phyloP scores from a whole-genome alignment of 176 grass and related monocot species.

The Aegilops sharonensis region DNA sequence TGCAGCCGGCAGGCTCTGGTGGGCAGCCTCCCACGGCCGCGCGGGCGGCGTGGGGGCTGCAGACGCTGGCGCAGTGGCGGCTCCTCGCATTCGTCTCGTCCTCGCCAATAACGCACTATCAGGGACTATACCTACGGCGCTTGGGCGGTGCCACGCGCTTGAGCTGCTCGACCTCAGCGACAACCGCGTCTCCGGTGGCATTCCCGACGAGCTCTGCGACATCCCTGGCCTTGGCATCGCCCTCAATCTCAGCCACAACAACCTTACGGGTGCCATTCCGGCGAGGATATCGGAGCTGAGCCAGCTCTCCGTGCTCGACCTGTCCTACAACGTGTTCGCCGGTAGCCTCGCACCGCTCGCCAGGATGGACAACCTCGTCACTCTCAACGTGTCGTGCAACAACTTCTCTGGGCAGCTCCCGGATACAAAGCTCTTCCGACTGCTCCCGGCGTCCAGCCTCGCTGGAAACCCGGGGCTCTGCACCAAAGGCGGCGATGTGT shows the following conservation, averaged over 20 bases:
- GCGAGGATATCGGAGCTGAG: slow-evolving; percentile 55
- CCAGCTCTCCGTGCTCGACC: slow-evolving; percentile 77
- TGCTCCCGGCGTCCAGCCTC: slow-evolving; percentile 61
- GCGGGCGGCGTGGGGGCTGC: too few species aligned
- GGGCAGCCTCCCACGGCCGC: too few species aligned
- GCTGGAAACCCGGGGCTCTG: slow-evolving; percentile 71
- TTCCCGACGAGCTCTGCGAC: slow-evolving; percentile 65
- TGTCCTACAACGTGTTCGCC: slow-evolving; percentile 71
- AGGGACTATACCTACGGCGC: slow-evolving; percentile 49
- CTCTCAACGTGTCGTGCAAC: slow-evolving; percentile 89
- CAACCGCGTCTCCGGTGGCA: slow-evolving; percentile 58
- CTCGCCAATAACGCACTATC: slow-evolving; percentile 59
- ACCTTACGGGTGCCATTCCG: slow-evolving; percentile 56
- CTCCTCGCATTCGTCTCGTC: slow-evolving; percentile 30
- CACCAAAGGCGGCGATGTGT: slow-evolving; percentile 80
- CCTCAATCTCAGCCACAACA: slow-evolving; percentile 81
- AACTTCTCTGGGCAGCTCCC: slow-evolving; percentile 93
- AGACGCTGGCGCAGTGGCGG: too few species aligned
- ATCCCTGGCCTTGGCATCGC: slow-evolving; percentile 69
- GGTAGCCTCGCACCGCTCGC: slow-evolving; percentile 55
- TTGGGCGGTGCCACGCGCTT: slow-evolving; percentile 59
- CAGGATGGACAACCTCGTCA: slow-evolving; percentile 74
- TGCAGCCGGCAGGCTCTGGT: too few species aligned
- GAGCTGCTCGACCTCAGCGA: slow-evolving; percentile 80
- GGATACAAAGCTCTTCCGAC: slow-evolving; percentile 87